Base-by-base conservation (phyloP, 768 basidiomycete genomes). In the Hygrophoropsis aurantiaca region DNA sequence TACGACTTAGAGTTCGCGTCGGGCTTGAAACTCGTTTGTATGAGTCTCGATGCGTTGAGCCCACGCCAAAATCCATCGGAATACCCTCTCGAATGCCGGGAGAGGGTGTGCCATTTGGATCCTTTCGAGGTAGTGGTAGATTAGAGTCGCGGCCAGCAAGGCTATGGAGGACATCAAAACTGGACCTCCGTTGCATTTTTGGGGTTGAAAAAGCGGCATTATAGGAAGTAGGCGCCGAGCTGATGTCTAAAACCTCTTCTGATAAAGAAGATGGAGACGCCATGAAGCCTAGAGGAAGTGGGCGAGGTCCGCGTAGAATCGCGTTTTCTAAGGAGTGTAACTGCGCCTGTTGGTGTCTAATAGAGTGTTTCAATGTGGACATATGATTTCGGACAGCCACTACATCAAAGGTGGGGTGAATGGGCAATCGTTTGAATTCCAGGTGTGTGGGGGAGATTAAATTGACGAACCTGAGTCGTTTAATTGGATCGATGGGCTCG, bases 301-400 rank as follows among this genome's bases (percentile, higher is more conserved):
- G 80, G 47, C 89, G 78, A 13, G 87, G 85, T 15, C 81, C 81
- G 54, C 79, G 79, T 41, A 84, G 75, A 40, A 91, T 68, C 44
- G 79, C 73, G 58, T 73, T 86, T 63, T 91, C 89, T 43, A 90
- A 77, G 32, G 59, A 73, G 55, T 84, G 78, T 27, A 90, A 65
- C 56, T 90, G 87, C 16, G 88, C 88, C 71, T 90, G 87, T 60
- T 91, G 86, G 57, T 90, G 88, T 51, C 89, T 73, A 57, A 91
- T 91, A 60, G 76, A 80, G 62, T 91, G 89, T 67, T 85, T 90
- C 59, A 91, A 69, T 33, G 82, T 84, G 55, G 87, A 88, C 68
- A 91, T 84, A 50, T 90, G 88, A 56, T 80, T 83, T 46, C 89
- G 81, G 44, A 90, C 74, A 52, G 82, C 78, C 60, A 90, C 89